Percentiles rank a stretch among this genome's conserved stretches.
Conservation (phyloP, 2,329 filamentous ascomycete genomes). For the Arthrocladium fulminans region DNA sequence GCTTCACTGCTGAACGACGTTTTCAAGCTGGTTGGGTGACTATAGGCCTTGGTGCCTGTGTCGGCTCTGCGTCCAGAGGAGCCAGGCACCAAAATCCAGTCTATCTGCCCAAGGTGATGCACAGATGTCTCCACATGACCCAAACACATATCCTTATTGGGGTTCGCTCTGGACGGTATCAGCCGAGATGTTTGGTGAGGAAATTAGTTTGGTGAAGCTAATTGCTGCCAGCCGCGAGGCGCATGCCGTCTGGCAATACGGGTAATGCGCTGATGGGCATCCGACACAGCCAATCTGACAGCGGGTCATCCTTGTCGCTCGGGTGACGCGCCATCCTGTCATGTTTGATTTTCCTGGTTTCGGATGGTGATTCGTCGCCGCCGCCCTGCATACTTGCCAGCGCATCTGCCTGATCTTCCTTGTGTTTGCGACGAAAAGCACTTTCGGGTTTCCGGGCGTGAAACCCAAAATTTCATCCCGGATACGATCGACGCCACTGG, state of each 20-base stretch:
- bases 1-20: background rate
- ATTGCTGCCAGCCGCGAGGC: background rate
- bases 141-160: background rate
- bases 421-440: too few relatives aligned
- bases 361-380: background rate
- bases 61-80: background rate
- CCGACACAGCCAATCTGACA: background rate
- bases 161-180: background rate
- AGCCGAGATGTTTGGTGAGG: background rate
- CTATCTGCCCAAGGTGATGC: background rate
- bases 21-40: background rate
- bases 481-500: too few relatives aligned
- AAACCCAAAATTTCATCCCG: too few relatives aligned
- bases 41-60: background rate
- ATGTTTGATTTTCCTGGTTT: slow-evolving; percentile 3
- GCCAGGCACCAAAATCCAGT: background rate
- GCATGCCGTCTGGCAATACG: background rate
- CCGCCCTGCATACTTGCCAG: background rate
- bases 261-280: background rate
- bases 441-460: too few relatives aligned
- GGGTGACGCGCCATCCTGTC: background rate
- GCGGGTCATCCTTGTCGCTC: background rate
- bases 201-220: background rate
- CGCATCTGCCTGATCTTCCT: slow-evolving; percentile 2
- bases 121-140: background rate